Percentiles rank a stretch among this genome's conserved stretches.
Conservation (phyloP, 345 rosid species). For the Camelina hispida region DNA sequence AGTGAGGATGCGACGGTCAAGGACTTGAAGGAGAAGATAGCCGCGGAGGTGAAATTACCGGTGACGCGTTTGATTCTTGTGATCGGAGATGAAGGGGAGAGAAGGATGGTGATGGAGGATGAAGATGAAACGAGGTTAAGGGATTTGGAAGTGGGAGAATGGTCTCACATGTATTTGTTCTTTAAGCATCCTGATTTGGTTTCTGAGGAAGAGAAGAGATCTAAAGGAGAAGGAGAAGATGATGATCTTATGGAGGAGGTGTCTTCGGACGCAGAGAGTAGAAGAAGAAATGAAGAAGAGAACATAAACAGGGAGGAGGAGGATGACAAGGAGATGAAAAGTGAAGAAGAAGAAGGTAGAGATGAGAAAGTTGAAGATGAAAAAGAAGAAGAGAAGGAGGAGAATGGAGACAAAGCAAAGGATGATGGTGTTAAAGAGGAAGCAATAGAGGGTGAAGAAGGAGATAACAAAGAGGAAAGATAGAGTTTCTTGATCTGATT, state of each 20-base stretch:
- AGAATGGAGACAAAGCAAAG: constrained; percentile 1
- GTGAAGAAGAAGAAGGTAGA: background rate
- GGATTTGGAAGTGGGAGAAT: constrained; percentile 59
- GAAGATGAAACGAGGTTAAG: constrained; percentile 51
- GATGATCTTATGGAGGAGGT: too few relatives aligned
- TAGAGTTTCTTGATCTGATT: constrained; percentile 12
- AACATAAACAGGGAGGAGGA: constrained; percentile 22
- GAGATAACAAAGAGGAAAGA: background rate
- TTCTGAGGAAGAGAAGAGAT: constrained; percentile 19
- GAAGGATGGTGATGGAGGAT: constrained; percentile 28
- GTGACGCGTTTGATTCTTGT: constrained; percentile 58
- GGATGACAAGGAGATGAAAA: constrained; percentile 6
- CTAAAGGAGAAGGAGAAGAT: constrained; percentile 17
- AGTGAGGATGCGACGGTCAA: constrained; percentile 54
- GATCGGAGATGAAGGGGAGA: constrained; percentile 33
- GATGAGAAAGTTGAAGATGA: background rate
- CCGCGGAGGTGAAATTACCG: constrained; percentile 52
- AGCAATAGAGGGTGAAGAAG: constrained; percentile 25
- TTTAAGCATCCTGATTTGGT: constrained; percentile 48
- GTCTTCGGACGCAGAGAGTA: too few relatives aligned
- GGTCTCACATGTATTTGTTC: constrained; percentile 69
- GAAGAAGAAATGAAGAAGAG: constrained; percentile 20
- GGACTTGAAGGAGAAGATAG: constrained; percentile 66
- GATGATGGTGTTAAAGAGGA: background rate
- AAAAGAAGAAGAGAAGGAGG: background rate